Evolutionary conservation across 345 rosid genomes (phyloP), one percentile per base, ranked within the genome.

Genomic region (Hibiscus trionum): DNA sequence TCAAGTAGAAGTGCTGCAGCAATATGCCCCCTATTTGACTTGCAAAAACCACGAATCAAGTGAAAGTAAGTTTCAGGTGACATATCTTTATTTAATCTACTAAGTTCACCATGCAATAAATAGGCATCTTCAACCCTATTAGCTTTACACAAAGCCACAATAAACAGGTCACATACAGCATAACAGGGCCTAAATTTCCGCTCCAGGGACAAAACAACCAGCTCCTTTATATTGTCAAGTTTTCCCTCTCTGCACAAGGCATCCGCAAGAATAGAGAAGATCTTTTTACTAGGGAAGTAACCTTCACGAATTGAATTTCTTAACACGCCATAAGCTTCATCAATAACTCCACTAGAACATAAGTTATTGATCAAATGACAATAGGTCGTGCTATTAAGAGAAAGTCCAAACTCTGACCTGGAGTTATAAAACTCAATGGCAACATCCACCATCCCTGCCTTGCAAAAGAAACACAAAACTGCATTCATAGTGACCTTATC

Each of bases 381-480:
- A 75, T 83, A 86, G 61, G 90, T 86, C 80, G 82, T 77, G 56
- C 70, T 67, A 42, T 77, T 83, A 5, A 83, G 90, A 12, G 91
- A 76, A 59, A 88, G 81, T 47, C 87, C 84, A 35, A 86, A 76
- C 69, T 88, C 91, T 12, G 84, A 83, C 79, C 87, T 82, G 58
- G 86, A 82, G 58, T 85, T 76, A 79, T 85, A 89, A 77, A 95
- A 74, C 69, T 89, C 88, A 10, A 85, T 76, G 11, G 97, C 97
- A 78, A 79, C 88, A 63, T 88, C 88, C 62, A 88, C 89, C 86
- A 86, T 85, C 56, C 99, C 97, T 4, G 87, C 88, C 77, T 95
- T 95, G 75, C 97, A 88, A 75, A 92, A 86, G 83, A 88, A 95
- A 77, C 96, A 88, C 44, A 95, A 79, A 35, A 86, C 82, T 58